Conservation (phyloP, 768 basidiomycete genomes). For the Lactarius vividus region DNA sequence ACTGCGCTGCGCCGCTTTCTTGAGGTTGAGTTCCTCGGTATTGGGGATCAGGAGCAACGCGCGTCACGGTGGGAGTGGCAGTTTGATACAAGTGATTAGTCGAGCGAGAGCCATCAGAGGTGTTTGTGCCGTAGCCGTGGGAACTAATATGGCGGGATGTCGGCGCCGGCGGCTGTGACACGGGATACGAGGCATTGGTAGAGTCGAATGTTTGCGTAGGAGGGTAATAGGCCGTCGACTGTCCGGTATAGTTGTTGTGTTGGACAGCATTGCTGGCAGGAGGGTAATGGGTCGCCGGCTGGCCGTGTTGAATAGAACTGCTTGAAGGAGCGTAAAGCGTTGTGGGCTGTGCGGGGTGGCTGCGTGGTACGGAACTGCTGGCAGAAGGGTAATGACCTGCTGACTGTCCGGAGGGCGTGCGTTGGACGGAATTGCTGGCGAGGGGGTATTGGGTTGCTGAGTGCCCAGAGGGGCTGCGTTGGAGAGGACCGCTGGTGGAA, state of each 20-base stretch:
- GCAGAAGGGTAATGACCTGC: background rate
- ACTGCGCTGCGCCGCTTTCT: background rate
- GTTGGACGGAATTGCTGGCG: background rate
- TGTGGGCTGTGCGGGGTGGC: background rate
- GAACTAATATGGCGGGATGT: background rate
- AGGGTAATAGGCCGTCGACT: background rate
- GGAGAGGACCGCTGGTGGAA: background rate
- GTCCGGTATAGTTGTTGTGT: background rate
- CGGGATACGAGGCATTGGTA: background rate
- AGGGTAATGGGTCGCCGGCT: background rate
- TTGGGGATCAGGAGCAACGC: background rate
- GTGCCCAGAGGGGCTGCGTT: background rate
- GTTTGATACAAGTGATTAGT: background rate
- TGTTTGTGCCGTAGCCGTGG: background rate
- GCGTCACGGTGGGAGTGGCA: background rate
- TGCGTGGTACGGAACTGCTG: background rate
- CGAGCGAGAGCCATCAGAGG: background rate
- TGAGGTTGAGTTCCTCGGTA: background rate
- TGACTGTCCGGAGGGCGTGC: background rate
- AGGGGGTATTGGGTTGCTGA: background rate
- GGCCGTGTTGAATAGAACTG: background rate
- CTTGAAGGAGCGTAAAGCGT: background rate
- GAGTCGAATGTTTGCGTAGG: background rate
- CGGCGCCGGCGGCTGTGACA: background rate
- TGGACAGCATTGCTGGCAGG: background rate